Percentiles rank a stretch among this genome's conserved stretches.
phyloP scores from a whole-genome alignment of 1,284 basidiomycete genomes.

The Puccinia hordei region DNA sequence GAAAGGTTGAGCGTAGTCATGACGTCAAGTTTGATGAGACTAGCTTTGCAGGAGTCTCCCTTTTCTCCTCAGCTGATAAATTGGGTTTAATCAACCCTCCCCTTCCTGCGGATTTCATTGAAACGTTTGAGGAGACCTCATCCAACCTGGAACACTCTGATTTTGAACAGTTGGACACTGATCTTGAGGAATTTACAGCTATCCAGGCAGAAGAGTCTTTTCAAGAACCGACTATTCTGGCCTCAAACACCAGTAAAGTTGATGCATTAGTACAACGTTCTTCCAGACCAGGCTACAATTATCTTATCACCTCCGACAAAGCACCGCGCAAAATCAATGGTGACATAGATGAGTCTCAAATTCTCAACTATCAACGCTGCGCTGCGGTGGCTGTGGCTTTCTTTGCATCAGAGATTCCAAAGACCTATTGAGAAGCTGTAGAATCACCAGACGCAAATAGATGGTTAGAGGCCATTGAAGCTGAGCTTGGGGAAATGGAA shows the following conservation, averaged over 20 bases:
- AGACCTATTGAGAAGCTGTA: background rate
- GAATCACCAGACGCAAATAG: background rate
- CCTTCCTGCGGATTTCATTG: background rate
- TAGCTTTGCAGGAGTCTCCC: background rate
- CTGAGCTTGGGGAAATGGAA: background rate
- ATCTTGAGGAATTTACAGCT: too few species aligned
- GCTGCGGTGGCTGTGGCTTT: background rate
- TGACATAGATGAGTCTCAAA: background rate
- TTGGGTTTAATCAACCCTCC: background rate
- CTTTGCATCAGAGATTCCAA: background rate
- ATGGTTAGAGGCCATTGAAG: conserved; percentile 1
- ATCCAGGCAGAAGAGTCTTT: too few species aligned
- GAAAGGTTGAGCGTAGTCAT: too few species aligned
- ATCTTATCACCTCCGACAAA: background rate
- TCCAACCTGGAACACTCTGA: background rate
- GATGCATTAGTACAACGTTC: too few species aligned
- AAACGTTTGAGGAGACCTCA: background rate
- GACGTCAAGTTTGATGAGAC: conserved; percentile 6
- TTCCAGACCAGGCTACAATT: background rate
- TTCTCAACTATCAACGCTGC: background rate
- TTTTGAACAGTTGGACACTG: too few species aligned
- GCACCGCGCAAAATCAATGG: background rate
- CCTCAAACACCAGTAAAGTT: too few species aligned
- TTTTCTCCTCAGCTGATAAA: background rate
- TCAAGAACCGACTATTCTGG: too few species aligned